Percentiles rank a stretch among this genome's conserved stretches.
Conservation (phyloP, 768 basidiomycete species). For the Leucosporidium yakuticum region DNA sequence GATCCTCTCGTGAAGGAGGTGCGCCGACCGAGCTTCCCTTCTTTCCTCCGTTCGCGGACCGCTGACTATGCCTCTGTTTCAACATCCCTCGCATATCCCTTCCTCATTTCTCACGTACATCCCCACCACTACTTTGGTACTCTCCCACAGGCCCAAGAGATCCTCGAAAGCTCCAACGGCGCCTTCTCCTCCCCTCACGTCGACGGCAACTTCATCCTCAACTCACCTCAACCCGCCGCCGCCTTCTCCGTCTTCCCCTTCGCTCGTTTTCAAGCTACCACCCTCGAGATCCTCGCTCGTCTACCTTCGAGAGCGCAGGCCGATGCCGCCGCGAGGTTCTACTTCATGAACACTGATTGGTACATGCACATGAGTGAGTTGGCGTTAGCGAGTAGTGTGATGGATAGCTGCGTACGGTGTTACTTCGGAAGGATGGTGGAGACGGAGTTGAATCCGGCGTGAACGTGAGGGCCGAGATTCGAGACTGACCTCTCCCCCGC, state of each 20-base stretch:
- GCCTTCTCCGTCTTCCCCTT: constrained; percentile 1
- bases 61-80: not conserved
- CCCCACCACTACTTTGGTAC: not conserved
- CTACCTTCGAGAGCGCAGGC: not conserved
- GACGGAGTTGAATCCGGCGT: too few relatives aligned
- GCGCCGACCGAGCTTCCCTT: not conserved
- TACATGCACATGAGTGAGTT: constrained; percentile 1
- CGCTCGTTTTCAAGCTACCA: not conserved
- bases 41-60: not conserved
- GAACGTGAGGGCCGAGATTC: too few relatives aligned
- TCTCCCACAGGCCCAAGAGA: not conserved
- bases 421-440: too few relatives aligned
- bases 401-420: too few relatives aligned
- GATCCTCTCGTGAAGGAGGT: not conserved
- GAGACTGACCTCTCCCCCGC: not conserved
- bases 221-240: not conserved
- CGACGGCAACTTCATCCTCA: not conserved
- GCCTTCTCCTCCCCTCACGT: not conserved
- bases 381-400: too few relatives aligned
- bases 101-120: not conserved
- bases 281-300: not conserved
- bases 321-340: not conserved
- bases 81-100: not conserved
- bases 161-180: not conserved
- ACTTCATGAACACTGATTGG: not conserved